Evolutionary conservation across 345 rosid species (phyloP).

Genomic region (Rhodamnia argentea): DNA sequence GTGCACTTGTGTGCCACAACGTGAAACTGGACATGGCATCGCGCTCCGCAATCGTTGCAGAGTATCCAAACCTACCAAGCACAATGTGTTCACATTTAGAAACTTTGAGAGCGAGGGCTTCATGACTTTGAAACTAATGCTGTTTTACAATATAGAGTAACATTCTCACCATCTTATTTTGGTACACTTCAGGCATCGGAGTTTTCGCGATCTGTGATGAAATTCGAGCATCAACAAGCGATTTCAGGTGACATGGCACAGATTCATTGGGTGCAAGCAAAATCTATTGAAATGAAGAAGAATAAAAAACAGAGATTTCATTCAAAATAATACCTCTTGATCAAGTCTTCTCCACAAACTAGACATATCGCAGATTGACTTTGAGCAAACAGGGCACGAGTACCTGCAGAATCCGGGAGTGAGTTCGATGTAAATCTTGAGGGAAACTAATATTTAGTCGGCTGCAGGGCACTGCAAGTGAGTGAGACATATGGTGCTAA

Average conservation of each 20-base stretch:
- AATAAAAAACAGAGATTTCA: not conserved
- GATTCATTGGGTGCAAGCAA: not conserved
- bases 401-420: constrained; percentile 32
- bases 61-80: constrained; percentile 66
- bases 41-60: constrained; percentile 75
- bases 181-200: constrained; percentile 66
- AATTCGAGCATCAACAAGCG: not conserved
- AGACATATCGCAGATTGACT: constrained; percentile 71
- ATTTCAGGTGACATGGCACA: not conserved
- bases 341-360: constrained; percentile 67
- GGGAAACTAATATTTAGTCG: not conserved
- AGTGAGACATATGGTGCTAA: not conserved
- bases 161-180: constrained; percentile 49
- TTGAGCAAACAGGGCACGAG: constrained; percentile 82
- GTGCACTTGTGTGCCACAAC: constrained; percentile 62
- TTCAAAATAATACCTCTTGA: constrained; percentile 47
- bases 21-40: constrained; percentile 55
- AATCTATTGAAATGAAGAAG: not conserved
- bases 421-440: not conserved
- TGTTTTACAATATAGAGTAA: not conserved
- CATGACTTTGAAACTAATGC: not conserved
- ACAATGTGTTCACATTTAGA: not conserved
- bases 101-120: not conserved
- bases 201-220: constrained; percentile 54
- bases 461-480: not conserved